Percentiles rank a stretch among this genome's conserved stretches.
phyloP scores from a whole-genome alignment of 306 rosid species.

The Amphicarpaea edgeworthii region DNA sequence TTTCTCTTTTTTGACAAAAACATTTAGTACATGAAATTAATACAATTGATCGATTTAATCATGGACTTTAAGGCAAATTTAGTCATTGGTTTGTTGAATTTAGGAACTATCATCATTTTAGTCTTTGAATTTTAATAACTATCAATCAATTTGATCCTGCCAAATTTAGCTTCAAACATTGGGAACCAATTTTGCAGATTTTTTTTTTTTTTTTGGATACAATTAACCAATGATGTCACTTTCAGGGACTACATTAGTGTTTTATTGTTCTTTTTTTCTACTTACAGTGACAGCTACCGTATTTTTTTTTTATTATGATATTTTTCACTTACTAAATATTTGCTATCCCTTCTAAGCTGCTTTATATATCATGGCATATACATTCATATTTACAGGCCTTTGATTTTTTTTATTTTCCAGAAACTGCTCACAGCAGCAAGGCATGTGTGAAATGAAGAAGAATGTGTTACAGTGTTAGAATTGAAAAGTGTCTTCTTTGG shows the following conservation, averaged over 20 bases:
- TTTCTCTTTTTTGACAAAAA: too few species aligned
- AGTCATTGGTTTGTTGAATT: neutral
- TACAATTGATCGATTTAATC: neutral
- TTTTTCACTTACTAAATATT: neutral
- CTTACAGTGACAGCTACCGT: neutral
- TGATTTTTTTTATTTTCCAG: conserved; percentile 14
- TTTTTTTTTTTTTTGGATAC: neutral
- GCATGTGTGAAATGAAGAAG: conserved; percentile 33
- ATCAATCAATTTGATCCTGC: neutral
- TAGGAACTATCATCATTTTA: neutral
- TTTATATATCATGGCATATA: neutral
- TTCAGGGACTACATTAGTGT: neutral
- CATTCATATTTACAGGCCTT: conserved; percentile 8
- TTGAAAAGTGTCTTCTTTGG: conserved; percentile 32
- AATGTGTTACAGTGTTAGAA: conserved; percentile 9
- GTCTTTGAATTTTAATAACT: neutral
- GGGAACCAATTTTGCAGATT: neutral
- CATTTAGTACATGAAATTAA: neutral
- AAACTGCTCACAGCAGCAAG: conserved; percentile 43
- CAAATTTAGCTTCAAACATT: neutral
- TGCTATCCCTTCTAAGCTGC: neutral
- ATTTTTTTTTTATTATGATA: too few species aligned
- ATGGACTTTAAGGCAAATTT: neutral
- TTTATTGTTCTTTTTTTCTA: neutral
- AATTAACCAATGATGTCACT: neutral